phyloP scores from a whole-genome alignment of 768 basidiomycete genomes.

The Grammothele lineata region DNA sequence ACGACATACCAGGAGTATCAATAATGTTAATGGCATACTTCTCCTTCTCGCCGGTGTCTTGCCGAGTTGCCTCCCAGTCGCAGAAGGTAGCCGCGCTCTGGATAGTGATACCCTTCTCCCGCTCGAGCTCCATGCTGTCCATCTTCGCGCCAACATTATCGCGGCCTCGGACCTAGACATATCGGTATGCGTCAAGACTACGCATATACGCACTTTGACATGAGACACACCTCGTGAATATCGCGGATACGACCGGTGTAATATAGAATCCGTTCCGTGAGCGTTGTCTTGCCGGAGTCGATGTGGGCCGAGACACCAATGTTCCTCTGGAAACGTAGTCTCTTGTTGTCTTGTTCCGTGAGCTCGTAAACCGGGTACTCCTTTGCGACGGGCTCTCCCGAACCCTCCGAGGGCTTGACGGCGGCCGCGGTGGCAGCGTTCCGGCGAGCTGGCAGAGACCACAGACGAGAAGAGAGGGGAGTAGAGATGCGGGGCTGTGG shows the following conservation, averaged over 20 bases:
- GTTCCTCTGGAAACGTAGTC: constrained; percentile 80
- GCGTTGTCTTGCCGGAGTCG: constrained; percentile 96
- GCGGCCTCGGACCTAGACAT: constrained; percentile 74
- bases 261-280: constrained; percentile 93
- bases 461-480: constrained; percentile 1
- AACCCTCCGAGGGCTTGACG: constrained; percentile 11
- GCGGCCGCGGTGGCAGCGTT: constrained; percentile 22
- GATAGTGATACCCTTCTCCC: constrained; percentile 99
- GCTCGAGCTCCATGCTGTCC: constrained; percentile 99
- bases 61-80: constrained; percentile 81
- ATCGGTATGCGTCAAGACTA: too few relatives aligned
- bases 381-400: constrained; percentile 9
- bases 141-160: constrained; percentile 99
- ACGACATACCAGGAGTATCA: constrained; percentile 81
- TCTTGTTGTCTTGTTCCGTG: constrained; percentile 58
- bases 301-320: constrained; percentile 96
- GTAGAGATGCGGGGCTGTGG: constrained; percentile 4
- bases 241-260: constrained; percentile 95
- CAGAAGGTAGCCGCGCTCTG: constrained; percentile 98
- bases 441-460: constrained; percentile 10
- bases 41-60: constrained; percentile 57
- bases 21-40: constrained; percentile 97
- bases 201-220: too few relatives aligned
- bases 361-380: constrained; percentile 30
- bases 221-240: constrained; percentile 83